Conservation (phyloP, 169 alveolate genomes). For the Amoebophrya sp. region DNA sequence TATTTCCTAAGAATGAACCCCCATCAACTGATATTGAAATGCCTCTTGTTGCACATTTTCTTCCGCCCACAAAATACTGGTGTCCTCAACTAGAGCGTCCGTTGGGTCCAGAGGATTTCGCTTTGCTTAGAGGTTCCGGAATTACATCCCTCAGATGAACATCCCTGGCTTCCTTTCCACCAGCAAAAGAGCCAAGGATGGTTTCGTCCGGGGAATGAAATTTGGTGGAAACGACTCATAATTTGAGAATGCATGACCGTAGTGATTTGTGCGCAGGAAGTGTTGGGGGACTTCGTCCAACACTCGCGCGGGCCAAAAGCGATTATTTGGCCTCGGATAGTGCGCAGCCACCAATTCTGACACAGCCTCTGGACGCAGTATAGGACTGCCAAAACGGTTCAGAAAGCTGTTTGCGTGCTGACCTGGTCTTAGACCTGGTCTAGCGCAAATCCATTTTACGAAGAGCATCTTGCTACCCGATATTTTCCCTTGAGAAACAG, state of each 20-base stretch:
- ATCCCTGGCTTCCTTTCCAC: too few relatives aligned
- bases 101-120: not conserved
- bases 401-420: not conserved
- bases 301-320: not conserved
- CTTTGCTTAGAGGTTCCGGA: too few relatives aligned
- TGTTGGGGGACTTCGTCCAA: not conserved
- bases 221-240: too few relatives aligned
- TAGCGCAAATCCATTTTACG: too few relatives aligned
- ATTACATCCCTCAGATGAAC: too few relatives aligned
- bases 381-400: slow-evolving; percentile 17
- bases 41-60: not conserved
- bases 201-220: too few relatives aligned
- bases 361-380: not conserved
- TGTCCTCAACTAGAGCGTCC: not conserved
- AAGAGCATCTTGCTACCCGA: too few relatives aligned
- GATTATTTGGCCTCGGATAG: not conserved
- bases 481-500: too few relatives aligned
- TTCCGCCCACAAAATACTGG: not conserved
- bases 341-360: slow-evolving; percentile 8
- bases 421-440: too few relatives aligned
- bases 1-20: too few relatives aligned
- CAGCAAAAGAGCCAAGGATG: too few relatives aligned
- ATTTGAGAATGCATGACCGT: not conserved
- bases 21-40: too few relatives aligned
- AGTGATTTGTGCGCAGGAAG: slow-evolving; percentile 7